phyloP scores from a whole-genome alignment of 306 rosid genomes.

The Astragalus glycyphyllos region DNA sequence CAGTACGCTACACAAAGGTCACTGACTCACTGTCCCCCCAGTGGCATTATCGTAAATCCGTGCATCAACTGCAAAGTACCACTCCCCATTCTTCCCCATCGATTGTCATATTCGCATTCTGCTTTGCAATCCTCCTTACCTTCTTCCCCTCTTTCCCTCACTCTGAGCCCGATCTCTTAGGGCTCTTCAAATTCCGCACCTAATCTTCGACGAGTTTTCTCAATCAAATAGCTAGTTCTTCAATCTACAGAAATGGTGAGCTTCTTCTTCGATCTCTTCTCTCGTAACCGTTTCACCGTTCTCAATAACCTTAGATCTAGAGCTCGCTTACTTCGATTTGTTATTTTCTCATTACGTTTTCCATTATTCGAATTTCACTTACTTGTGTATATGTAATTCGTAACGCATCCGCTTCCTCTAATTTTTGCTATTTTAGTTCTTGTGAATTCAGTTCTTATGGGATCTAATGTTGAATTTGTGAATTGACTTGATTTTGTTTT shows the following conservation, averaged over 20 bases:
- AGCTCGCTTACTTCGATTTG: slow-evolving; percentile 53
- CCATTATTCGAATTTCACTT: slow-evolving; percentile 34
- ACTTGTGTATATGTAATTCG: slow-evolving; percentile 3
- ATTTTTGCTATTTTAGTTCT: slow-evolving; percentile 38
- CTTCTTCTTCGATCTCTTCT: slow-evolving; percentile 44
- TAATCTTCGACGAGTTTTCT: slow-evolving; percentile 43
- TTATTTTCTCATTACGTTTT: slow-evolving; percentile 34
- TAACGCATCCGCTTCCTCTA: slow-evolving; percentile 7
- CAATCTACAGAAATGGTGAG: slow-evolving; percentile 79
- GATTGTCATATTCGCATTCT: slow-evolving; percentile 36
- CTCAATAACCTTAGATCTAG: slow-evolving; percentile 71
- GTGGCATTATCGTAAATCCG: slow-evolving; percentile 68
- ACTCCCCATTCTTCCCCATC: slow-evolving; percentile 36
- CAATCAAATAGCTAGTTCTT: slow-evolving; percentile 27
- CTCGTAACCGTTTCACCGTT: slow-evolving; percentile 35
- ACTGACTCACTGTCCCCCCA: not conserved
- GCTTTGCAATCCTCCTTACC: slow-evolving; percentile 33
- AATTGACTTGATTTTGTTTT: slow-evolving; percentile 51
- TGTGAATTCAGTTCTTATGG: slow-evolving; percentile 41
- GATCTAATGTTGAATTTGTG: slow-evolving; percentile 56
- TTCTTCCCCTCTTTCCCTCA: slow-evolving; percentile 5
- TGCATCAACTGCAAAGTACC: slow-evolving; percentile 52
- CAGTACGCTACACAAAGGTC: not conserved
- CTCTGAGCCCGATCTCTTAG: slow-evolving; percentile 51
- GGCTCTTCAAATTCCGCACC: slow-evolving; percentile 48